Evolutionary conservation across 1,284 basidiomycete genomes (phyloP).

Genomic region (Cutaneotrichosporon dermatis): DNA sequence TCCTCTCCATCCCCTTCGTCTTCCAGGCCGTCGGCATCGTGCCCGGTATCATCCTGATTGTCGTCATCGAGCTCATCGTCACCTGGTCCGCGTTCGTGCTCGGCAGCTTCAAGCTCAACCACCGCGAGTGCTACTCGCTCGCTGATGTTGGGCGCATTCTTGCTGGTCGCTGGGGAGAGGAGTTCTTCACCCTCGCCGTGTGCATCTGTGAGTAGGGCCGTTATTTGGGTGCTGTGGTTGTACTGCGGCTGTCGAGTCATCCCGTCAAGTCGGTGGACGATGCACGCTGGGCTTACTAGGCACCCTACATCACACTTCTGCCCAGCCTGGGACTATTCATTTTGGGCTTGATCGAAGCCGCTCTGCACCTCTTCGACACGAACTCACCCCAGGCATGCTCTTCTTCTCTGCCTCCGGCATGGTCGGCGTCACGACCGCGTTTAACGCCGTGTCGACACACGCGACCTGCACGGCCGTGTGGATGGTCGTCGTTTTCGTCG

Average conservation of each 20-base stretch:
- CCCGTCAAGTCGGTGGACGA: no score
- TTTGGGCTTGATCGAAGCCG: no score
- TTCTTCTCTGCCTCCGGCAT: conserved; percentile 27
- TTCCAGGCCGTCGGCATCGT: conserved; percentile 56
- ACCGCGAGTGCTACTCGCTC: conserved; percentile 26
- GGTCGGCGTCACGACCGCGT: conserved; percentile 44
- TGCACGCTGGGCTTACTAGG: no score
- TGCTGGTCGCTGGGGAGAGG: conserved; percentile 16
- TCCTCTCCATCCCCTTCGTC: conserved; percentile 57
- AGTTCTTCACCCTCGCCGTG: conserved; percentile 20
- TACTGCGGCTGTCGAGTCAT: no score
- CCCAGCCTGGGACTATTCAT: no score
- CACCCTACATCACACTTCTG: no score
- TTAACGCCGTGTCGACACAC: conserved; percentile 45
- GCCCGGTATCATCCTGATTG: conserved; percentile 56
- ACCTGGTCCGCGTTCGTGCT: conserved; percentile 32
- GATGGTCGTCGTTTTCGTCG: conserved; percentile 35
- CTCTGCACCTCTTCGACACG: no score
- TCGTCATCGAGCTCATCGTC: conserved; percentile 37
- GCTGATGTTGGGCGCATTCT: conserved; percentile 30
- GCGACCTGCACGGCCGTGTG: conserved; percentile 46
- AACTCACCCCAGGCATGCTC: conserved; percentile 25
- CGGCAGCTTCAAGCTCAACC: conserved; percentile 25
- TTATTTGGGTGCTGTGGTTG: no score
- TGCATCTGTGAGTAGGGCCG: conserved; percentile 18